phyloP scores from a whole-genome alignment of 768 basidiomycete species.

The Auricularia sp. region DNA sequence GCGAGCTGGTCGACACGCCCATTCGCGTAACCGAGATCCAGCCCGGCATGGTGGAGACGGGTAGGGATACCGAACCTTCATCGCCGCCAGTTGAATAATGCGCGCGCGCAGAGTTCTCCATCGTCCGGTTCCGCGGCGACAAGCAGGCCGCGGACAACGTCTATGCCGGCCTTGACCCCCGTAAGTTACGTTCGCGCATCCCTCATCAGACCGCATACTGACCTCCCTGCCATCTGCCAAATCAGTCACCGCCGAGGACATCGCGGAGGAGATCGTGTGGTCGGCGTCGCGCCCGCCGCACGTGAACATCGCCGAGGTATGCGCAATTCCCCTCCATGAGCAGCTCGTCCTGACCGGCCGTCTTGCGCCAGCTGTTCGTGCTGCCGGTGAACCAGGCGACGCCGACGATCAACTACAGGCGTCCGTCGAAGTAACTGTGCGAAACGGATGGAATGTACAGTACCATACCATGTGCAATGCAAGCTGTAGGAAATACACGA shows the following conservation, averaged over 20 bases:
- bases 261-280: slow-evolving; percentile 99
- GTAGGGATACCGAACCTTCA: background rate
- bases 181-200: slow-evolving; percentile 37
- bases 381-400: slow-evolving; percentile 75
- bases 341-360: slow-evolving; percentile 13
- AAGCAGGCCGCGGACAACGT: slow-evolving; percentile 74
- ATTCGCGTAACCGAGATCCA: slow-evolving; percentile 93
- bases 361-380: slow-evolving; percentile 31
- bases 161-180: slow-evolving; percentile 78
- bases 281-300: slow-evolving; percentile 84
- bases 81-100: no score
- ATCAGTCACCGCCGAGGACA: slow-evolving; percentile 47
- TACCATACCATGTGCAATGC: no score
- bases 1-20: slow-evolving; percentile 84
- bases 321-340: background rate
- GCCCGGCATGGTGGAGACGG: slow-evolving; percentile 35
- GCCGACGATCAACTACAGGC: slow-evolving; percentile 51
- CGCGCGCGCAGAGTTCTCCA: slow-evolving; percentile 76
- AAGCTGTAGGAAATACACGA: no score
- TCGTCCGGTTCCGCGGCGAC: slow-evolving; percentile 85
- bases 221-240: no score
- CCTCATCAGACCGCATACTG: background rate
- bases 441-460: no score
- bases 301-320: slow-evolving; percentile 78
- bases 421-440: slow-evolving; percentile 4